Conservation (phyloP, 2,329 filamentous ascomycete genomes). For the Laburnicola sp. region DNA sequence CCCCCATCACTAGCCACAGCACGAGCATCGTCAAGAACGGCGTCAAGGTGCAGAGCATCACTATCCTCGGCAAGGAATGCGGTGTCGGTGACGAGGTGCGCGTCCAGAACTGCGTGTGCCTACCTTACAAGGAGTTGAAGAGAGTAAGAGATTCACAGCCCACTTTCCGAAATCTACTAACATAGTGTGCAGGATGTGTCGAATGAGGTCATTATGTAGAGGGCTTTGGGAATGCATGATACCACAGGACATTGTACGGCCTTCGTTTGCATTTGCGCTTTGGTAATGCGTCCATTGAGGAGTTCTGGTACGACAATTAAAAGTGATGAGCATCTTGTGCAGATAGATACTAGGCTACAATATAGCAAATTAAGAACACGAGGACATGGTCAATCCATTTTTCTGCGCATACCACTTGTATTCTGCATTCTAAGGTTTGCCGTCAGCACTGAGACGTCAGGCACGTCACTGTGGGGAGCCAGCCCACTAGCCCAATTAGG, state of each 20-base stretch:
- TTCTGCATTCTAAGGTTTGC: too few relatives aligned
- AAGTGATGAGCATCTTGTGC: neutral
- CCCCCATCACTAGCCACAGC: conserved; percentile 81
- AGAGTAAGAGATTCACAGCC: conserved; percentile 62
- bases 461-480: too few relatives aligned
- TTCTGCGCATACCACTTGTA: too few relatives aligned
- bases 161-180: conserved; percentile 10
- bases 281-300: conserved; percentile 7
- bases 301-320: neutral
- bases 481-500: too few relatives aligned
- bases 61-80: conserved; percentile 96
- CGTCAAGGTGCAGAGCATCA: conserved; percentile 97
- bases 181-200: conserved; percentile 69
- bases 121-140: conserved; percentile 98
- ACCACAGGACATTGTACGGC: conserved; percentile 14
- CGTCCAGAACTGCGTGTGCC: conserved; percentile 95
- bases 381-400: neutral
- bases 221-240: conserved; percentile 16
- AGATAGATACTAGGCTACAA: too few relatives aligned
- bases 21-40: conserved; percentile 97
- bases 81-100: conserved; percentile 89
- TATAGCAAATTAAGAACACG: too few relatives aligned
- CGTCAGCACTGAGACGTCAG: too few relatives aligned
- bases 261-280: neutral
- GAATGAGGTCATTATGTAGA: conserved; percentile 89